phyloP scores from a whole-genome alignment of 768 basidiomycete species.

The Wakefieldia striispora region DNA sequence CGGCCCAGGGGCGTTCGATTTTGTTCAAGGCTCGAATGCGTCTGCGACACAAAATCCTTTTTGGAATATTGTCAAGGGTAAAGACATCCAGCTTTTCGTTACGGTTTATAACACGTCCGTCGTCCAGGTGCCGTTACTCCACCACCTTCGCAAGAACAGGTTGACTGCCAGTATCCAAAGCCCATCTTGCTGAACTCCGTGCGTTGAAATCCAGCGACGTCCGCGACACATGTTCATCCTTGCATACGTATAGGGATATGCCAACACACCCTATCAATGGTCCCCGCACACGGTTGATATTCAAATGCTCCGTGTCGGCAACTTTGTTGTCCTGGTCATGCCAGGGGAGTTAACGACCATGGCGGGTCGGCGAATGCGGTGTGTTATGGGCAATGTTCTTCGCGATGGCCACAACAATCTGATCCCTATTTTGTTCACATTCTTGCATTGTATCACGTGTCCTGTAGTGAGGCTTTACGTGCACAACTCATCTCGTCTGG shows the following conservation, averaged over 20 bases:
- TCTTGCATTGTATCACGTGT: too few species aligned
- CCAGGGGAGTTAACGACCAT: slow-evolving; percentile 83
- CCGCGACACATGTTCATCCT: slow-evolving; percentile 17
- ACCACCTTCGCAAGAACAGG: slow-evolving; percentile 55
- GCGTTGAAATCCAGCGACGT: not conserved
- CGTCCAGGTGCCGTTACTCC: slow-evolving; percentile 50
- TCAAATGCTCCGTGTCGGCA: slow-evolving; percentile 75
- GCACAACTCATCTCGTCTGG: slow-evolving; percentile 59
- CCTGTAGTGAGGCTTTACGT: slow-evolving; percentile 61
- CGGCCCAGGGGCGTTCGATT: slow-evolving; percentile 78
- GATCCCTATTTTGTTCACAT: not conserved
- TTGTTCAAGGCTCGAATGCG: slow-evolving; percentile 70
- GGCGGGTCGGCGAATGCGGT: slow-evolving; percentile 76
- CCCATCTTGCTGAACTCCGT: slow-evolving; percentile 72
- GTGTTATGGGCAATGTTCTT: slow-evolving; percentile 18
- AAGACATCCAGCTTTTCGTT: not conserved
- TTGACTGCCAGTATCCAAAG: slow-evolving; percentile 73
- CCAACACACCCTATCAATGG: slow-evolving; percentile 71
- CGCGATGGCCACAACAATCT: not conserved
- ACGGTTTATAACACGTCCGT: not conserved
- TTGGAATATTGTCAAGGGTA: slow-evolving; percentile 75
- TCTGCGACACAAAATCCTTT: slow-evolving; percentile 68
- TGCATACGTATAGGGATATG: slow-evolving; percentile 47
- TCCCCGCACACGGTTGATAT: slow-evolving; percentile 69
- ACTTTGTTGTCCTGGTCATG: slow-evolving; percentile 71